Evolutionary conservation across 805 yeast species (phyloP), one percentile per base, ranked within the genome.

Genomic region (Metschnikowia proteae): DNA sequence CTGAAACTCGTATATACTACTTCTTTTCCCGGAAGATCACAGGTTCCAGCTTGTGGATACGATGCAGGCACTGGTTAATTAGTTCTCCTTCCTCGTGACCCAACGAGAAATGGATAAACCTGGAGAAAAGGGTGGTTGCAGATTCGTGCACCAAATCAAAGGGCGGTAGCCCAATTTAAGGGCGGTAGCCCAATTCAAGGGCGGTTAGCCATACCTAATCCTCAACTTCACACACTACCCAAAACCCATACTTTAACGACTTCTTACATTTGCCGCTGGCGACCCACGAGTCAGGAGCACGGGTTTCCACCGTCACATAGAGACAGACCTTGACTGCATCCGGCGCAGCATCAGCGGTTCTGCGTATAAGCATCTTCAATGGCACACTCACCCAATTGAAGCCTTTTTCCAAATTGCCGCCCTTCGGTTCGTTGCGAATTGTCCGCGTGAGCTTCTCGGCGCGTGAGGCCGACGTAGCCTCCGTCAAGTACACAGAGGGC

Each of bases 331-430:
- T 25, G 29, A 37, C 30, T 3, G 39, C 11, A 4, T 5, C 9
- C 8, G 28, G 8, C n/a, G 13, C 28, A 2, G 29, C 8, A 8
- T 3, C 13, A 3, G 27, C n/a, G 3, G 22, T 25, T n/a, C 37
- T 41, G 44, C 26, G 22, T 23, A 25, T n/a, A 27, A 42, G 30
- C 27, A 60, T 39, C 3, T 60, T 53, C 23, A 72, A 50, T 3
- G 75, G 75, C 4, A 70, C 44, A 49, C 62, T 65, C 32, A 52
- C 61, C 76, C 76, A 72, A 50, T 70, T 69, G 27, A 56, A 52
- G 3, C 68, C 66, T 23, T 46, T 44, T 34, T 56, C 60, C 11
- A 53, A 39, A 23, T 9, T 33, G 1, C 49, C 47, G 23, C 44
- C 51, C 13, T 42, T 35, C 28, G 36, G 44, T 17, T 51, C 58